These are phyloP conservation scores for Fusarium algeriense DNA, from an alignment of 2,329 filamentous ascomycete species.

Conservation along the genomic window DNA sequence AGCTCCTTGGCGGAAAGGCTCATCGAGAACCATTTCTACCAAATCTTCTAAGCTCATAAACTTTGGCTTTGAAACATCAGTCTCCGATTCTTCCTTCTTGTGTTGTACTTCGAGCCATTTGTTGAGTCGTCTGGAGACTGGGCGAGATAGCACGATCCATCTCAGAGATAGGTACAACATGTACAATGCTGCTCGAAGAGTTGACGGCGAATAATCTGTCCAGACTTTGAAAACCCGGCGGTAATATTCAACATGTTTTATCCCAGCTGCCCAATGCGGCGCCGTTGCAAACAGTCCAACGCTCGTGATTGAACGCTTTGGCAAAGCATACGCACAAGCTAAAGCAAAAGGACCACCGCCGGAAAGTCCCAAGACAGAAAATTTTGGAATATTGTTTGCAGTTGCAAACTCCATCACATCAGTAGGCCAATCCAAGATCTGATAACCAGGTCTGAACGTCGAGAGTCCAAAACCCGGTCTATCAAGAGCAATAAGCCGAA, in stretches of 20 bases:
- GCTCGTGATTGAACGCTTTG: conserved; percentile 48
- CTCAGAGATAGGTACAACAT: neutral
- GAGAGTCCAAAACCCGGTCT: conserved; percentile 59
- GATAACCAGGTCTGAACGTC: conserved; percentile 50
- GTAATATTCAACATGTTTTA: conserved; percentile 45
- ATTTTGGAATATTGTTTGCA: conserved; percentile 42
- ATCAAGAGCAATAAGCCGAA: conserved; percentile 56
- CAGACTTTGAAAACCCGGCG: conserved; percentile 37
- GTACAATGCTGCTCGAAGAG: conserved; percentile 32
- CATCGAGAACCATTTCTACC: conserved; percentile 48
- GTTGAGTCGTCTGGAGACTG: conserved; percentile 8
- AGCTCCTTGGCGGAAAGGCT: conserved; percentile 49
- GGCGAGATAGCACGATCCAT: conserved; percentile 22
- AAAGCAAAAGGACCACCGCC: conserved; percentile 55
- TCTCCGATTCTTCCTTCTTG: neutral
- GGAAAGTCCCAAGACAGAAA: conserved; percentile 52
- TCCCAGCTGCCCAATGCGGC: conserved; percentile 52
- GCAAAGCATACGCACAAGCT: conserved; percentile 51
- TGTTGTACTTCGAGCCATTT: conserved; percentile 25
- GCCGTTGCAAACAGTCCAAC: conserved; percentile 55
- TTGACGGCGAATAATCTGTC: conserved; percentile 43
- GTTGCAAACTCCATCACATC: conserved; percentile 51
- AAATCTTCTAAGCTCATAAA: conserved; percentile 36
- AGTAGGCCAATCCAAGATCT: conserved; percentile 50
- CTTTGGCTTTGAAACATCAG: neutral